Percentiles rank a stretch among this genome's conserved stretches.
phyloP scores from a whole-genome alignment of 106 monocot genomes.

The Amphibolis antarctica region DNA sequence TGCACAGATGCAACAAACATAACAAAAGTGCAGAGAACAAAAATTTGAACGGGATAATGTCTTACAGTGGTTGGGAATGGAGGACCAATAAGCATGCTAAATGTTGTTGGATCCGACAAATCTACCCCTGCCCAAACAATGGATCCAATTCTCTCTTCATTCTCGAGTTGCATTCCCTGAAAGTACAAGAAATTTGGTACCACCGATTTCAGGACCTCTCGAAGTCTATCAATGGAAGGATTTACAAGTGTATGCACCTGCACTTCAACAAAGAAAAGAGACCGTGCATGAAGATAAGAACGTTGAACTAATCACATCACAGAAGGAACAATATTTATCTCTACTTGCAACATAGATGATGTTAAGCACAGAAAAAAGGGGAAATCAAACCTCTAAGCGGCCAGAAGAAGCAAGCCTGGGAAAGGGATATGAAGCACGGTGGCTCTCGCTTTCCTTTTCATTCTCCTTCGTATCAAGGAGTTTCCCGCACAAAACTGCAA shows the following conservation, averaged over 20 bases:
- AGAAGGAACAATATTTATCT: no score
- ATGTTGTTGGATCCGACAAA: slow-evolving; percentile 43
- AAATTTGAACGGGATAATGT: not conserved
- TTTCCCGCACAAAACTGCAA: slow-evolving; percentile 63
- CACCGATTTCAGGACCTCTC: slow-evolving; percentile 34
- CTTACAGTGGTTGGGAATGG: slow-evolving; percentile 78
- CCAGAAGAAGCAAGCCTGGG: slow-evolving; percentile 75
- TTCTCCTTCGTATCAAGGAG: slow-evolving; percentile 12
- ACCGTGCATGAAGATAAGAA: not conserved
- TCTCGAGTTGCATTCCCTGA: slow-evolving; percentile 61
- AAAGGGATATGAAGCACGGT: slow-evolving; percentile 33
- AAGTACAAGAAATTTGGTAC: slow-evolving; percentile 66
- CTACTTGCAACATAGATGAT: not conserved
- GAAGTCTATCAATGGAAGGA: slow-evolving; percentile 60
- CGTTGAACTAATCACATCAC: no score
- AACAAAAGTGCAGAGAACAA: no score
- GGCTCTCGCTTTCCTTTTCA: slow-evolving; percentile 12
- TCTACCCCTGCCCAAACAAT: slow-evolving; percentile 49
- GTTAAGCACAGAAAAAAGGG: not conserved
- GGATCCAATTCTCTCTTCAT: slow-evolving; percentile 60
- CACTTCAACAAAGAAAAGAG: slow-evolving; percentile 11
- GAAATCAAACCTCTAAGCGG: slow-evolving; percentile 55
- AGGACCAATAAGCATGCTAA: slow-evolving; percentile 53
- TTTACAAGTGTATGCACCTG: slow-evolving; percentile 83
- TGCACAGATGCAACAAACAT: not conserved